Evolutionary conservation across 2,329 filamentous ascomycete genomes (phyloP), one percentile per base, ranked within the genome.

Genomic region (Aureobasidium sp.): DNA sequence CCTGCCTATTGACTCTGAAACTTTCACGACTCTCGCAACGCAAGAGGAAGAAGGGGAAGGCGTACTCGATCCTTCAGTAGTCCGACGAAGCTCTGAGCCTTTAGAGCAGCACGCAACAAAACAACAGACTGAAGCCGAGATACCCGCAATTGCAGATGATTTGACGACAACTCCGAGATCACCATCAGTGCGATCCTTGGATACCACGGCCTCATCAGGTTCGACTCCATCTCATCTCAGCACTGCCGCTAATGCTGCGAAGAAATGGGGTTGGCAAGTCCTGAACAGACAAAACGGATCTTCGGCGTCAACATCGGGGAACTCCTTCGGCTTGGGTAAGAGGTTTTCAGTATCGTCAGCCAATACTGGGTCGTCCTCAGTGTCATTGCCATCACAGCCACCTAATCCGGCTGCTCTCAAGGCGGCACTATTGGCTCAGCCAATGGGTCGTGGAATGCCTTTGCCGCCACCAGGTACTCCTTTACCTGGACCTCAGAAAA

Each of bases 401-500:
- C 53, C 59, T 15, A 63, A 67, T 24, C 69, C 67, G 46, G 69
- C 71, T 57, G 71, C 71, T 2, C 61, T 71, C 13, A 71, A 71
- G 20, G 59, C 59, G 17, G 59, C 59, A n/a, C 15, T 52, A 24
- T 12, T 62, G 52, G 52, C 61, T 43, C 64, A 90, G 68, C 91
- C 91, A 1, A 91, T 95, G 78, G 92, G 92, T 1, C 83, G 91
- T 43, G 91, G 91, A 0, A 87, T 88, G 67, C 91, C 91, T 1
- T 78, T 96, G 20, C 91, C 90, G 51, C 90, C 91, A 9, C 89
- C 88, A 2, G 92, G 91, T 2, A 86, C 83, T 48, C 91, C 92
- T 3, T 79, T 96, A 1, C 91, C 92, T 12, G 71, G 72, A 9
- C 67, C 67, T 51, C 70, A 70, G 48, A 63, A 52, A 29, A 66